These are phyloP conservation scores for Penicillium dipodomyicola DNA, from an alignment of 495 filamentous ascomycete genomes.

Conservation along the genomic window DNA sequence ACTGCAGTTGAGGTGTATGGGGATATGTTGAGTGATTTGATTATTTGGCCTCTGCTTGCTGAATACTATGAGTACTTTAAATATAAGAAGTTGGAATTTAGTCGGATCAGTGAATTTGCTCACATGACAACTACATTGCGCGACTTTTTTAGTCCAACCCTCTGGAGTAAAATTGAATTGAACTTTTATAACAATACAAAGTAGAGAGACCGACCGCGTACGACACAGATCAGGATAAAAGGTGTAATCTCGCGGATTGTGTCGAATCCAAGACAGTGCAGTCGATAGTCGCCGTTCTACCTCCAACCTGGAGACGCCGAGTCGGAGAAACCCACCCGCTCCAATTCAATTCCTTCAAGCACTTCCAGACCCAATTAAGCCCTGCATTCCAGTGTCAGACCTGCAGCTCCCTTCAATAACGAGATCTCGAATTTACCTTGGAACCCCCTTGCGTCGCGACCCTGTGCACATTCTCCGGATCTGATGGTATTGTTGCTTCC, in stretches of 20 bases:
- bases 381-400: slow-evolving; percentile 16
- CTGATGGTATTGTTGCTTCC: slow-evolving; percentile 42
- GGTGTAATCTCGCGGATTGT: neutral
- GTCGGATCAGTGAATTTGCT: neutral
- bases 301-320: slow-evolving; percentile 17
- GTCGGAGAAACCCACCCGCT: slow-evolving; percentile 36
- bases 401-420: slow-evolving; percentile 4
- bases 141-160: neutral
- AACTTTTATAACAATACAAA: neutral
- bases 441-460: slow-evolving; percentile 29
- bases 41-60: neutral
- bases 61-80: no score
- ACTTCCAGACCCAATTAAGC: slow-evolving; percentile 1
- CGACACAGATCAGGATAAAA: neutral
- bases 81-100: neutral
- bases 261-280: neutral
- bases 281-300: neutral
- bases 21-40: neutral
- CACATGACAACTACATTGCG: neutral
- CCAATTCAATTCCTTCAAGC: slow-evolving; percentile 6
- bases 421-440: slow-evolving; percentile 10
- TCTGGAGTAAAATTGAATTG: neutral
- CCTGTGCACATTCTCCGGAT: slow-evolving; percentile 34
- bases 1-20: slow-evolving; percentile 4
- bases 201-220: neutral